Evolutionary conservation across 257 asterid species (phyloP).

Genomic region (Apocynum venetum): DNA sequence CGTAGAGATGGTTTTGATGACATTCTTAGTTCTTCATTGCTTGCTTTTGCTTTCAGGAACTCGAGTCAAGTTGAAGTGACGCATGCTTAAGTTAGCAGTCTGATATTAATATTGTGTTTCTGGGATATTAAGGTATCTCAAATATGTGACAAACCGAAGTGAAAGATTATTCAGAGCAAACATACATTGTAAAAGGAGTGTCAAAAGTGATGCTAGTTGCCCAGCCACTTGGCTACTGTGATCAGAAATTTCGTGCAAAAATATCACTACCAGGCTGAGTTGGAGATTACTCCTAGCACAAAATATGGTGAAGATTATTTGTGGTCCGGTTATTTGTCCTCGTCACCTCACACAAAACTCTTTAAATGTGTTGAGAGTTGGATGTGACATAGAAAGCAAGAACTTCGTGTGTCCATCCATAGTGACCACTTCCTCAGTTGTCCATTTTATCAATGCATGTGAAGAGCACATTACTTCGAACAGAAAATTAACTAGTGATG

Average conservation of each 20-base stretch:
- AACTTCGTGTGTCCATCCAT: not conserved
- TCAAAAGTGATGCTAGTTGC: not conserved
- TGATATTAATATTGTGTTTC: not conserved
- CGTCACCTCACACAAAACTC: not conserved
- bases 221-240: not conserved
- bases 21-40: not conserved
- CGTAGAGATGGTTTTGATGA: not conserved
- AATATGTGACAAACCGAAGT: not conserved
- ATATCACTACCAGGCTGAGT: conserved; percentile 6
- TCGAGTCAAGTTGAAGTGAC: not conserved
- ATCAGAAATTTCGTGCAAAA: not conserved
- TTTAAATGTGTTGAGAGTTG: conserved; percentile 1
- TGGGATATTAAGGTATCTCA: not conserved
- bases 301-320: not conserved
- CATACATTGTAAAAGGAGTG: too few relatives aligned
- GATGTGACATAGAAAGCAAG: conserved; percentile 1
- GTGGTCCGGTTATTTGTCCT: conserved; percentile 6
- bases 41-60: not conserved
- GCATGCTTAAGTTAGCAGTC: not conserved
- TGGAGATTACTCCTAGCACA: conserved; percentile 1
- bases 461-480: not conserved
- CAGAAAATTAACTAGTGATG: not conserved
- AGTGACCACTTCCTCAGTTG: not conserved
- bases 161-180: not conserved
- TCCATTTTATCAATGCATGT: conserved; percentile 4